phyloP scores from a whole-genome alignment of 352 stramenopile genomes.

The Pythium chondricola region DNA sequence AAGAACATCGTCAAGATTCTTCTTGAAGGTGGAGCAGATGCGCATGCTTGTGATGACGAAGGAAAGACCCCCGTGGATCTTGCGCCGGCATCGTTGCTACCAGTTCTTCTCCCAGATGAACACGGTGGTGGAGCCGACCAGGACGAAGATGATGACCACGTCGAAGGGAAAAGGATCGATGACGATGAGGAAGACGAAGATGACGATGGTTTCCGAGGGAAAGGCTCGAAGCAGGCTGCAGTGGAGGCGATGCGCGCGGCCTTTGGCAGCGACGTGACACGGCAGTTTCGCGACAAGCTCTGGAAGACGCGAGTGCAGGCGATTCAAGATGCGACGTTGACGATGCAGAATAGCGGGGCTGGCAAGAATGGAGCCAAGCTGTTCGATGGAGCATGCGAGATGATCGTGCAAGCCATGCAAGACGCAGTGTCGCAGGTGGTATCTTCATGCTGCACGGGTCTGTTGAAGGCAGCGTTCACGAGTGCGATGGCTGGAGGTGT shows the following conservation, averaged over 20 bases:
- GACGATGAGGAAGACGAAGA: slow-evolving; percentile 24
- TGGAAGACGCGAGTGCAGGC: slow-evolving; percentile 56
- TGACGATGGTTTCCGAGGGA: slow-evolving; percentile 29
- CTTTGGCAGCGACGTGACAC: slow-evolving; percentile 49
- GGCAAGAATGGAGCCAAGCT: slow-evolving; percentile 35
- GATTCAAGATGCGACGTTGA: slow-evolving; percentile 44
- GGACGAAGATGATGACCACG: slow-evolving; percentile 16
- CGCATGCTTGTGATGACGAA: slow-evolving; percentile 50
- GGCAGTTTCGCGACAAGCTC: slow-evolving; percentile 39
- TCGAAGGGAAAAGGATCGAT: slow-evolving; percentile 16
- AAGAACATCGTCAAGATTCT: slow-evolving; percentile 54
- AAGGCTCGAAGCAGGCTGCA: not conserved
- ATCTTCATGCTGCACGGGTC: slow-evolving; percentile 43
- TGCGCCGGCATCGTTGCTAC: slow-evolving; percentile 34
- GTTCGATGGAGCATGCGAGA: slow-evolving; percentile 60
- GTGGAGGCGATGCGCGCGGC: slow-evolving; percentile 29
- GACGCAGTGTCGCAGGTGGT: slow-evolving; percentile 67
- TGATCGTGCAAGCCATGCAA: slow-evolving; percentile 47
- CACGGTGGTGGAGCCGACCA: slow-evolving; percentile 18
- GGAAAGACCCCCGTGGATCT: slow-evolving; percentile 64
- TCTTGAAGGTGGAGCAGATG: slow-evolving; percentile 59
- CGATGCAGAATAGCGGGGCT: slow-evolving; percentile 36
- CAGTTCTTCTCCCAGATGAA: slow-evolving; percentile 43
- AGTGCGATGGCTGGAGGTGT: slow-evolving; percentile 34
- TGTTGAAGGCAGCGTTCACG: slow-evolving; percentile 60